Evolutionary conservation across 2,329 filamentous ascomycete genomes (phyloP).

Genomic region (Epicoccum sorghinum): DNA sequence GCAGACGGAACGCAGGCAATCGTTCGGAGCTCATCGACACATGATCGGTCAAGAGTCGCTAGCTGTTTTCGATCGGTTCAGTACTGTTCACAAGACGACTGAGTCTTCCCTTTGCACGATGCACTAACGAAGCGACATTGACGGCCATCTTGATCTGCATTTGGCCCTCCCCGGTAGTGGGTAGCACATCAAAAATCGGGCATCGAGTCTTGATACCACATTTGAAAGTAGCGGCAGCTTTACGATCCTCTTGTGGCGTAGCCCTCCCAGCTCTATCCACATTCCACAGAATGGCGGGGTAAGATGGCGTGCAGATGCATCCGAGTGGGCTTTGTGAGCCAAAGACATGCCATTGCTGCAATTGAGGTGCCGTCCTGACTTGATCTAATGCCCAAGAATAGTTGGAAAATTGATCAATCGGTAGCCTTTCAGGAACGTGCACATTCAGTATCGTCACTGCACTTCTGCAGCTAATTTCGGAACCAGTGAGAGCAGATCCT

Average conservation of each 20-base stretch:
- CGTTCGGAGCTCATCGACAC: slow-evolving; percentile 38
- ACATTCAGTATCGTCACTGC: slow-evolving; percentile 30
- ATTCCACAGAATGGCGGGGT: slow-evolving; percentile 38
- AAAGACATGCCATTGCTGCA: slow-evolving; percentile 30
- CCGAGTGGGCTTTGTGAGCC: background rate
- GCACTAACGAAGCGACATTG: slow-evolving; percentile 51
- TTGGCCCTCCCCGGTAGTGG: slow-evolving; percentile 25
- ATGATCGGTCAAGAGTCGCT: slow-evolving; percentile 58
- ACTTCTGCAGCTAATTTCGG: slow-evolving; percentile 22
- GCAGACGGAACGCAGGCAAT: slow-evolving; percentile 51
- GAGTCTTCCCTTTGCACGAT: slow-evolving; percentile 51
- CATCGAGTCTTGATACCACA: slow-evolving; percentile 57
- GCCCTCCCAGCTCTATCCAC: slow-evolving; percentile 24
- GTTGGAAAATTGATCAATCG: slow-evolving; percentile 7
- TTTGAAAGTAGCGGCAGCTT: slow-evolving; percentile 59
- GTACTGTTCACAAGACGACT: background rate
- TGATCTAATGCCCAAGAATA: slow-evolving; percentile 34
- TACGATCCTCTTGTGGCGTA: slow-evolving; percentile 43
- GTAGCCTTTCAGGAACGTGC: slow-evolving; percentile 8
- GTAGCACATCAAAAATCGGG: slow-evolving; percentile 25
- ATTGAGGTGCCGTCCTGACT: slow-evolving; percentile 20
- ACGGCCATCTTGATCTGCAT: slow-evolving; percentile 50
- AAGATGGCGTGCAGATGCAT: slow-evolving; percentile 24
- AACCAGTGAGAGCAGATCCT: background rate
- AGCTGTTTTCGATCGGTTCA: slow-evolving; percentile 36